phyloP scores from a whole-genome alignment of 2,329 filamentous ascomycete species.

The Botrytis porri region DNA sequence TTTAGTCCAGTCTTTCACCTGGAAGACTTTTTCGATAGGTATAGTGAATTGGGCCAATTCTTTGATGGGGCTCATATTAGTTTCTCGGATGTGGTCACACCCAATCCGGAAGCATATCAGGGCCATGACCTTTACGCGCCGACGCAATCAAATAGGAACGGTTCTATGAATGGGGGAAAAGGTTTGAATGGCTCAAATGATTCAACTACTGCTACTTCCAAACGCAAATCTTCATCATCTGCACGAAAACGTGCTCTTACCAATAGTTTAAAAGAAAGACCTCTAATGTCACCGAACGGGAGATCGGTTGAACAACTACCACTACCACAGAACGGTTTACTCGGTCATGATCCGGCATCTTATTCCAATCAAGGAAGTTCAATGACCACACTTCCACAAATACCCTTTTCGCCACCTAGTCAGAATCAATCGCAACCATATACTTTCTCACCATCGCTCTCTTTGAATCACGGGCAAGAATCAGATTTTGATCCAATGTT shows the following conservation, averaged over 20 bases:
- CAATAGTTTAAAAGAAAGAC: constrained; percentile 35
- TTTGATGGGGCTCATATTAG: constrained; percentile 75
- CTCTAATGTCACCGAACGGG: constrained; percentile 34
- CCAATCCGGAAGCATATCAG: constrained; percentile 54
- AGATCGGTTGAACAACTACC: constrained; percentile 18
- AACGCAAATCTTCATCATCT: constrained; percentile 25
- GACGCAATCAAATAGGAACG: constrained; percentile 39
- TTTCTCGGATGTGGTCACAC: constrained; percentile 62
- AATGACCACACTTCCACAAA: constrained; percentile 15
- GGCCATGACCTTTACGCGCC: constrained; percentile 49
- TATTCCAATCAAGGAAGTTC: constrained; percentile 5
- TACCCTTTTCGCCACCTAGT: constrained; percentile 39
- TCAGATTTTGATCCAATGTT: constrained; percentile 60
- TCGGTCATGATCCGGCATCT: neutral
- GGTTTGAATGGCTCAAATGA: constrained; percentile 33
- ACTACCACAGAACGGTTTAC: constrained; percentile 5
- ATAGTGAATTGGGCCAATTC: constrained; percentile 54
- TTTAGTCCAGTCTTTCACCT: constrained; percentile 79
- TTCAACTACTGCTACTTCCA: neutral
- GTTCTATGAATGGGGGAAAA: constrained; percentile 23
- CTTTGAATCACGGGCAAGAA: constrained; percentile 24
- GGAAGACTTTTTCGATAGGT: constrained; percentile 85
- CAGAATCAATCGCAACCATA: constrained; percentile 14
- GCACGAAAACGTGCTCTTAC: constrained; percentile 40
- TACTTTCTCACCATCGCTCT: constrained; percentile 29